phyloP scores from a whole-genome alignment of 208 protist genomes.

The Herpetomonas muscarum region DNA sequence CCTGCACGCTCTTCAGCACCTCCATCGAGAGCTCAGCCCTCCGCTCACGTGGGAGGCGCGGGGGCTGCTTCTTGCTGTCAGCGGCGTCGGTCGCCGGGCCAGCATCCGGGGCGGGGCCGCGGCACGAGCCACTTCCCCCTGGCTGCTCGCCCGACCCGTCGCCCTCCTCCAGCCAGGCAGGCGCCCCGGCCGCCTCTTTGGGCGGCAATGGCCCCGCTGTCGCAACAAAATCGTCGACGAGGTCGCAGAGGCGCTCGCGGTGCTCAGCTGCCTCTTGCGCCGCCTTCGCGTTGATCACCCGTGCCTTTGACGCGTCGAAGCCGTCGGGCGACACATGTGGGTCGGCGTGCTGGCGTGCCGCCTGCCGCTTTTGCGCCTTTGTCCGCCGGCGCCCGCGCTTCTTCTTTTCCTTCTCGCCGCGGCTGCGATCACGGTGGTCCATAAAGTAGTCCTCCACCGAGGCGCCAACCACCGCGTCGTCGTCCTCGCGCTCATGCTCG shows the following conservation, averaged over 20 bases:
- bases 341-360: background rate
- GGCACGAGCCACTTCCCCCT: background rate
- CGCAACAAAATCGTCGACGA: slow-evolving; percentile 1
- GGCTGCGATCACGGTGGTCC: too few species aligned
- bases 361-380: background rate
- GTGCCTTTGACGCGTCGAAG: slow-evolving; percentile 6
- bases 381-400: background rate
- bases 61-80: too few species aligned
- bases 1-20: slow-evolving; percentile 5
- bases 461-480: too few species aligned
- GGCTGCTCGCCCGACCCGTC: background rate
- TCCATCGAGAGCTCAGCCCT: too few species aligned
- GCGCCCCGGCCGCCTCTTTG: background rate
- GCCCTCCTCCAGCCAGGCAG: slow-evolving; percentile 20
- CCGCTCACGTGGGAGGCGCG: too few species aligned
- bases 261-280: background rate
- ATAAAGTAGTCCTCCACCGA: background rate
- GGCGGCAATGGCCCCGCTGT: background rate
- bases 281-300: background rate
- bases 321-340: background rate
- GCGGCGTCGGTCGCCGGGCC: too few species aligned
- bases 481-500: too few species aligned
- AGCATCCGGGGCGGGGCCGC: background rate
- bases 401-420: background rate
- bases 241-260: background rate